Base-by-base conservation (phyloP, 352 stramenopile genomes). In the Phytopythium boreale region DNA sequence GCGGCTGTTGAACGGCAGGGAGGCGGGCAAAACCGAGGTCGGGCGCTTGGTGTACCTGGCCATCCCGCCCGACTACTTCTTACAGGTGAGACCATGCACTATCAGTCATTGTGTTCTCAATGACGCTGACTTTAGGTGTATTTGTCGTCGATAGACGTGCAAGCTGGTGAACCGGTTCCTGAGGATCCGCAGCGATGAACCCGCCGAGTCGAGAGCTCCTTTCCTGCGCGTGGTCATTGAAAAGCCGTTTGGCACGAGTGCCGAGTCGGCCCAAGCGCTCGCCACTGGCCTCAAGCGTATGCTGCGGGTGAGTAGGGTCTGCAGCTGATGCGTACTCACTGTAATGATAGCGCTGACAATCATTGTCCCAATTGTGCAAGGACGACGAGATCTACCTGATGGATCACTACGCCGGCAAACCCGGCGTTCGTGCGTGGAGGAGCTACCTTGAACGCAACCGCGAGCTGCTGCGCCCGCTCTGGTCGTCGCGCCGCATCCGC, bases 321-420 rank as follows among this genome's bases (percentile, higher is more conserved):
- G 10, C 12, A 19, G 19, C 20, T 14, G n/a, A 53, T 29, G 46
- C n/a, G n/a, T 24, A 88, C 19, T 49, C 15, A n/a, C 39, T 12
- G 6, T 49, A 1, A 46, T 24, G 2, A 12, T 24, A 34, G 10
- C 34, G 34, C 10, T 14, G 34, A 39, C 10, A 39, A 39, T 7
- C 10, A 7, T 39, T 0, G 4, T 3, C 1, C n/a, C n/a, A 6
- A 4, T 4, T 3, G 47, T 34, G 24, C 3, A 8, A 51, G 47
- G 72, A 77, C 29, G 51, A 93, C 19, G 86, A 96, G 61, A 69
- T 95, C 31, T 86, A 87, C n/a, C 64, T 93, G n/a, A 91, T 94
- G 63, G 87, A 96, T 29, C 87, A 96, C 59, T 96, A 93, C 63
- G 78, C 90, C n/a, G 87, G 86, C 34, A 96, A 96, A 53, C 59